phyloP scores from a whole-genome alignment of 139 green algal genomes.

The Micractinium conductrix region DNA sequence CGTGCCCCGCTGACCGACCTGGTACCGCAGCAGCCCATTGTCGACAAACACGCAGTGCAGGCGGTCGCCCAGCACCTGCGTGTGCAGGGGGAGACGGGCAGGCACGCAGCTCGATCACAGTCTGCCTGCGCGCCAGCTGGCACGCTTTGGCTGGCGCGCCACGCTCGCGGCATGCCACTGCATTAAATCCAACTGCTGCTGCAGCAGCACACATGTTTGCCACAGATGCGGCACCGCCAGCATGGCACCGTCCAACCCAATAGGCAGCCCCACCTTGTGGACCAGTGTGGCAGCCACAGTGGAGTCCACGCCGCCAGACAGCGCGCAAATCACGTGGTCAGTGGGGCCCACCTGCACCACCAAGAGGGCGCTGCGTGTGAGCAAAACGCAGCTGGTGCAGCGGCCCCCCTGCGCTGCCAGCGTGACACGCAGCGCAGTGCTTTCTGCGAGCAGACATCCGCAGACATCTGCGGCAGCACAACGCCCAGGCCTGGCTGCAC shows the following conservation, averaged over 20 bases:
- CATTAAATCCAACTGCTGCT: not conserved
- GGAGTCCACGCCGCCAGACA: conserved; percentile 97
- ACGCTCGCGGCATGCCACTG: not conserved
- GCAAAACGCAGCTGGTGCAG: no score
- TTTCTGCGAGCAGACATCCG: no score
- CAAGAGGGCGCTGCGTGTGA: not conserved
- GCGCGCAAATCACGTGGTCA: conserved; percentile 97
- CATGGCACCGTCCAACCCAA: not conserved
- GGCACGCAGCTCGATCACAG: no score
- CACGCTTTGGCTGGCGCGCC: not conserved
- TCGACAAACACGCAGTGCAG: conserved; percentile 99
- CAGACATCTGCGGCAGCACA: no score
- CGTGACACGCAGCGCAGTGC: no score
- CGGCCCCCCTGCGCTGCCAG: no score
- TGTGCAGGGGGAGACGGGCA: no score
- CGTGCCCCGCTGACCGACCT: not conserved
- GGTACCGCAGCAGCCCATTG: conserved; percentile 94
- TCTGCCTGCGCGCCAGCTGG: not conserved
- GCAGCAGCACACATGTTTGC: no score
- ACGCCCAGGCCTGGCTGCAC: no score
- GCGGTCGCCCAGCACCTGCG: conserved; percentile 91
- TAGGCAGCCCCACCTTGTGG: conserved; percentile 60
- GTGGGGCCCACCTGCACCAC: conserved; percentile 76
- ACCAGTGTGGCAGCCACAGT: conserved; percentile 97
- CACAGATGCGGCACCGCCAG: no score